A percentile compares a stretch with the other conserved stretches of the same genome.
Conservation (phyloP, 2,329 filamentous ascomycete species). For the Monosporascus sp. region DNA sequence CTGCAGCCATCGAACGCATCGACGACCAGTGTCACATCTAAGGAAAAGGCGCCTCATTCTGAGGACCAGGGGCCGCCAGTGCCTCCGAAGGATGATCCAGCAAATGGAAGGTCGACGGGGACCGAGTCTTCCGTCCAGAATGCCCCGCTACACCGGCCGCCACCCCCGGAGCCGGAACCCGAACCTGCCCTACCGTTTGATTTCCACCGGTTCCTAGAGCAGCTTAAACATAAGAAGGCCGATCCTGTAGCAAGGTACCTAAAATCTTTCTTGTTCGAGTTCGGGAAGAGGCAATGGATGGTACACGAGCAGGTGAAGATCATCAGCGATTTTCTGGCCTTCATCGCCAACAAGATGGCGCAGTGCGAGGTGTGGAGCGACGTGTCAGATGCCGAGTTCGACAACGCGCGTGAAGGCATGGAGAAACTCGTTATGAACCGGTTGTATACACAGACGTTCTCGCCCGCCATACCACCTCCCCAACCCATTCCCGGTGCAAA, state of each 20-base stretch:
- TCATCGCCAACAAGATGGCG: conserved; percentile 98
- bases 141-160: conserved; percentile 53
- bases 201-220: conserved; percentile 94
- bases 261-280: conserved; percentile 89
- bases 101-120: conserved; percentile 32
- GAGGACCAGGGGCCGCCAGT: conserved; percentile 52
- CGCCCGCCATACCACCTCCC: conserved; percentile 80
- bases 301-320: conserved; percentile 99
- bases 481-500: conserved; percentile 66
- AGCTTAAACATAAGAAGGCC: conserved; percentile 92
- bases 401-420: conserved; percentile 98
- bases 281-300: conserved; percentile 98
- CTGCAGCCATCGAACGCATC: conserved; percentile 36
- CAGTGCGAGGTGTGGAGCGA: conserved; percentile 95
- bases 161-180: conserved; percentile 67
- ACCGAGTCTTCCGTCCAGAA: conserved; percentile 38
- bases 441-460: conserved; percentile 92
- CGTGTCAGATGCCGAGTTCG: conserved; percentile 93
- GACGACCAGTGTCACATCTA: conserved; percentile 31
- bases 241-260: conserved; percentile 95
- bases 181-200: conserved; percentile 89
- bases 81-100: conserved; percentile 53
- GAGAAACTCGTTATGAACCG: conserved; percentile 99
- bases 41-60: conserved; percentile 26
- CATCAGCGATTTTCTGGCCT: conserved; percentile 90